A percentile compares a stretch with the other conserved stretches of the same genome.
These are phyloP conservation scores for Penicillium samsonianum DNA, from an alignment of 495 filamentous ascomycete genomes.

Conservation along the genomic window DNA sequence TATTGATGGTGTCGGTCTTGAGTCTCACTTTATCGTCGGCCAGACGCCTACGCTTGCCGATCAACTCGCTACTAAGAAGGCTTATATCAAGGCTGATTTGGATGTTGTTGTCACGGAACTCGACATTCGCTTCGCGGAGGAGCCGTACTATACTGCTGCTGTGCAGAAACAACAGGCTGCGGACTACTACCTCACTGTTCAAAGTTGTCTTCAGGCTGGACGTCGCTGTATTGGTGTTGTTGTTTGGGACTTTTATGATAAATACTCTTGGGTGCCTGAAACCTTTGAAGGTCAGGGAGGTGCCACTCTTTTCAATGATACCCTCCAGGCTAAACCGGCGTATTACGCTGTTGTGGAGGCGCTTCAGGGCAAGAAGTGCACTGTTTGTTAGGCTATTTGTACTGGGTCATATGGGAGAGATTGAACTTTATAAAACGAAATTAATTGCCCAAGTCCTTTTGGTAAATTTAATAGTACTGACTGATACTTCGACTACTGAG, in stretches of 20 bases:
- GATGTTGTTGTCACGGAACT: constrained; percentile 67
- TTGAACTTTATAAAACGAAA: no score
- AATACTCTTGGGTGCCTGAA: no score
- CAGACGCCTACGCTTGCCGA: constrained; percentile 42
- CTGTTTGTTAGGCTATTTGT: constrained; percentile 16
- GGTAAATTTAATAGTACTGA: no score
- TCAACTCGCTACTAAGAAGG: constrained; percentile 39
- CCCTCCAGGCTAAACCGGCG: constrained; percentile 53
- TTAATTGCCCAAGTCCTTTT: no score
- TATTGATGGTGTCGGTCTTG: constrained; percentile 62
- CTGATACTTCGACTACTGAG: no score
- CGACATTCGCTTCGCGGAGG: constrained; percentile 52
- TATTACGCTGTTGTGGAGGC: constrained; percentile 35
- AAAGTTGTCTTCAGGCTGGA: constrained; percentile 53
- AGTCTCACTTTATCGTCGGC: constrained; percentile 61
- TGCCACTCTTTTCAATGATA: no score
- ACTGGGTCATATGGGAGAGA: neutral
- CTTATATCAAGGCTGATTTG: constrained; percentile 49
- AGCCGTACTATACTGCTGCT: constrained; percentile 28
- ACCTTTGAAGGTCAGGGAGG: no score
- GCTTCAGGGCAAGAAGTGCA: constrained; percentile 19
- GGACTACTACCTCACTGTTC: constrained; percentile 54
- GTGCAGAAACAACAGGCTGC: constrained; percentile 51
- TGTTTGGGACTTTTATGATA: no score
- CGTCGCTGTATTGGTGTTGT: constrained; percentile 58